Evolutionary conservation across 2,329 filamentous ascomycete genomes (phyloP), one percentile per base, ranked within the genome.

Genomic region (Gnomoniopsis smithogilvyi): DNA sequence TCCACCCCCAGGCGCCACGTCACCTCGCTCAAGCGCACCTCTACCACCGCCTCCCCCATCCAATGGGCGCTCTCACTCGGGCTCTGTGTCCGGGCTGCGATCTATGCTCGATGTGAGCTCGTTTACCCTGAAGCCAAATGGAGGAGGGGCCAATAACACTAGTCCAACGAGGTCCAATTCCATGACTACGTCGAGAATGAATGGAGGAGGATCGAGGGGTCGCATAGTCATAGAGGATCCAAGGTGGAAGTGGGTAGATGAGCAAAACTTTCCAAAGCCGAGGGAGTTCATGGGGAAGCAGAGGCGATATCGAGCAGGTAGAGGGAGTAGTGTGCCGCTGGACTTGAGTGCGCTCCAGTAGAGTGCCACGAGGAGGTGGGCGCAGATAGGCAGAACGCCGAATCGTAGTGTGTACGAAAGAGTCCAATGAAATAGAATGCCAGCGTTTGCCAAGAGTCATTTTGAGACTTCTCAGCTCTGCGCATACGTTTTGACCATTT

Each of bases 291-390:
- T 80, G 1, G 89, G 89, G n/a, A 86, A 84, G 3, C 76, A 82
- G 21, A 92, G 89, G 71, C 86, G 85, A 70, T 99, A 98, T 74
- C 82, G 94, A 63, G 95, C 95, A 38, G 95, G 95, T 10, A 84
- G 94, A 70, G 94, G 92, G 34, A 97, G 92, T 76, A 97, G 91
- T 78, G 93, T 98, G 65, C 95, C 95, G 33, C 78, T 98, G 67
- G 91, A 98, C 77, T 74, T 99, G 69, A 85, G 79, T 64, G 78
- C 81, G 15, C 80, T 89, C 49, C 76, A 47, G 50, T 47, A 50
- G 55, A 34, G 45, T 24, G n/a, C 11, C 45, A 22, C 45, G 17
- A 19, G 17, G 19, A 46, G 10, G 4, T 12, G 45, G n/a, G 17
- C 6, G 21, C 14, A 47, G 22, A 22, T 22, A 50, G n/a, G 30